Evolutionary conservation across 257 asterid genomes (phyloP).

Genomic region (Rubia yunnanensis): DNA sequence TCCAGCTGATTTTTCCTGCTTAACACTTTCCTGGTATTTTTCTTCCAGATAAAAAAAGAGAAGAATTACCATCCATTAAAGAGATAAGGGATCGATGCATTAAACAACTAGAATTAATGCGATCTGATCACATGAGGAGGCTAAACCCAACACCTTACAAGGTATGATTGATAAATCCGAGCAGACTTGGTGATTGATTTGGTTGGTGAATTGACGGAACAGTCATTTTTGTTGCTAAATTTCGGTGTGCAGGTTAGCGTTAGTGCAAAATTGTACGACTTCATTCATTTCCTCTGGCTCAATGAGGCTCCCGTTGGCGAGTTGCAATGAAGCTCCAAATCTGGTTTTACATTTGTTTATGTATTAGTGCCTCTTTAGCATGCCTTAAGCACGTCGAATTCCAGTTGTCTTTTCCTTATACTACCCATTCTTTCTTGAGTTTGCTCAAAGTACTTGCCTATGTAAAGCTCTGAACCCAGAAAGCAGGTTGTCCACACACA

Average conservation of each 20-base stretch:
- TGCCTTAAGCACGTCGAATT: neutral
- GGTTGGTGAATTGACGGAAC: neutral
- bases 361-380: neutral
- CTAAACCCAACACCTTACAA: conserved; percentile 98
- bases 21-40: neutral
- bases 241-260: conserved; percentile 68
- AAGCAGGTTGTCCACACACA: neutral
- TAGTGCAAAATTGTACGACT: conserved; percentile 82
- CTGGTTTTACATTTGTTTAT: neutral
- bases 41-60: conserved; percentile 52
- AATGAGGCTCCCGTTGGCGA: conserved; percentile 98
- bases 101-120: conserved; percentile 70
- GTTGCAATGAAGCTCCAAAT: conserved; percentile 38
- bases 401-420: neutral
- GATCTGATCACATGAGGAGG: conserved; percentile 96
- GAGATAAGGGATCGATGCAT: conserved; percentile 66
- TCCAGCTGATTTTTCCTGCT: neutral
- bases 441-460: neutral
- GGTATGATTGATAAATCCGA: conserved; percentile 30
- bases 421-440: neutral
- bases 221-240: conserved; percentile 2
- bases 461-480: neutral
- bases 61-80: conserved; percentile 50
- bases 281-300: conserved; percentile 95
- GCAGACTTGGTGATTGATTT: neutral